Evolutionary conservation across 1,284 basidiomycete genomes (phyloP).

Genomic region (Moesziomyces globuligerus): DNA sequence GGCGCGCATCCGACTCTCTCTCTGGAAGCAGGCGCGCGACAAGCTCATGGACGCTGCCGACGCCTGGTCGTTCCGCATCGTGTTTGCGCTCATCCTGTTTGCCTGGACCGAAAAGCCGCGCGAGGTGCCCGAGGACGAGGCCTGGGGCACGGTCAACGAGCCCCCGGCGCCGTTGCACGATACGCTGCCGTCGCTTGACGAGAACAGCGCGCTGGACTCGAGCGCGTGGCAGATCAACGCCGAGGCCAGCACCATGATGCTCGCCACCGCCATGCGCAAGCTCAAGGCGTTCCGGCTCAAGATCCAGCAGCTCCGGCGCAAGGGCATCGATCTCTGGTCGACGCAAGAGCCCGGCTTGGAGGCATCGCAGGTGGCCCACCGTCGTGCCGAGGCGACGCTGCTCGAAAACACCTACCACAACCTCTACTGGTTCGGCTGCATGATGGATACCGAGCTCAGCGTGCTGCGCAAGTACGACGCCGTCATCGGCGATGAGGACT

Average conservation of each 20-base stretch:
- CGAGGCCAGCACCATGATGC: constrained; percentile 45
- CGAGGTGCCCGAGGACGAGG: constrained; percentile 31
- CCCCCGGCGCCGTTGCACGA: constrained; percentile 16
- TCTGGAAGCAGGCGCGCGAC: constrained; percentile 41
- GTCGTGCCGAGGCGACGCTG: constrained; percentile 23
- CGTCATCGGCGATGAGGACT: constrained; percentile 40
- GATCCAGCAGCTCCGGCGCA: constrained; percentile 31
- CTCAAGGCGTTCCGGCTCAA: constrained; percentile 36
- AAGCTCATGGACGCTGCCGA: constrained; percentile 44
- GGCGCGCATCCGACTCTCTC: constrained; percentile 26
- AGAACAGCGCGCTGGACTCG: constrained; percentile 39
- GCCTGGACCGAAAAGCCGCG: constrained; percentile 44
- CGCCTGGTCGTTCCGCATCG: constrained; percentile 39
- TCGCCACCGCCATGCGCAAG: constrained; percentile 41
- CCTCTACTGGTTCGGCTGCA: constrained; percentile 32
- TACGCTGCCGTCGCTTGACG: constrained; percentile 33
- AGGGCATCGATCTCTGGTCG: constrained; percentile 39
- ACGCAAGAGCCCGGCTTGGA: constrained; percentile 20
- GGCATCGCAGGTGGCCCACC: constrained; percentile 10
- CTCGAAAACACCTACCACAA: constrained; percentile 42
- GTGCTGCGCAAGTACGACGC: constrained; percentile 39
- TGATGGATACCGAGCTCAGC: constrained; percentile 41
- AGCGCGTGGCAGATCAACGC: constrained; percentile 34
- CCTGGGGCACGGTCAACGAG: constrained; percentile 17
- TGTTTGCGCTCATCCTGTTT: constrained; percentile 44